A percentile compares a stretch with the other conserved stretches of the same genome.
phyloP scores from a whole-genome alignment of 805 yeast species.

The Wickerhamomyces pijperi region DNA sequence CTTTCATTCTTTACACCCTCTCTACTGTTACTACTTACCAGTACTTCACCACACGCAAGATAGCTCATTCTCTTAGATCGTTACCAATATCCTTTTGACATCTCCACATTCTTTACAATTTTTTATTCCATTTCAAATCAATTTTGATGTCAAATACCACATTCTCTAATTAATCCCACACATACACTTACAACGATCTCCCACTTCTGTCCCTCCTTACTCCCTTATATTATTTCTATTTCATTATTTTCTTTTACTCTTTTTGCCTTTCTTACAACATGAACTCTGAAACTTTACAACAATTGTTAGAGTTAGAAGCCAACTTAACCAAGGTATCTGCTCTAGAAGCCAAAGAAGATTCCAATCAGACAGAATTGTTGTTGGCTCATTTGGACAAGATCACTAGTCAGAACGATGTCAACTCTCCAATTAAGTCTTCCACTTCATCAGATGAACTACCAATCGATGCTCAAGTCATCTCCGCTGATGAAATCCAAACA shows the following conservation, averaged over 20 bases:
- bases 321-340: conserved; percentile 5
- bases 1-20: background rate
- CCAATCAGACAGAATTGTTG: conserved; percentile 5
- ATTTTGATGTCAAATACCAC: background rate
- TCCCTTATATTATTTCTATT: no score
- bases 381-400: conserved; percentile 7
- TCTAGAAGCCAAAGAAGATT: background rate
- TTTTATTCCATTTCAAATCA: no score
- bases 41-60: no score
- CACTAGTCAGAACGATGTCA: conserved; percentile 1
- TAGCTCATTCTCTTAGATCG: no score
- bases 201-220: background rate
- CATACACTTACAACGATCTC: no score
- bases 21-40: background rate
- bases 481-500: conserved; percentile 18
- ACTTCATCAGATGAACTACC: background rate
- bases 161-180: background rate
- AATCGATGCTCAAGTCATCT: conserved; percentile 14
- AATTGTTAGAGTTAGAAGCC: conserved; percentile 13
- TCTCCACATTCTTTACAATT: background rate
- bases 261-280: no score
- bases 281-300: conserved; percentile 10
- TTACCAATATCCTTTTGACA: background rate
- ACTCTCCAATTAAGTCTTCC: background rate
- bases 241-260: no score